Percentiles rank a stretch among this genome's conserved stretches.
Evolutionary conservation across 306 rosid genomes (phyloP).

Genomic region (Erythrophleum fordii): DNA sequence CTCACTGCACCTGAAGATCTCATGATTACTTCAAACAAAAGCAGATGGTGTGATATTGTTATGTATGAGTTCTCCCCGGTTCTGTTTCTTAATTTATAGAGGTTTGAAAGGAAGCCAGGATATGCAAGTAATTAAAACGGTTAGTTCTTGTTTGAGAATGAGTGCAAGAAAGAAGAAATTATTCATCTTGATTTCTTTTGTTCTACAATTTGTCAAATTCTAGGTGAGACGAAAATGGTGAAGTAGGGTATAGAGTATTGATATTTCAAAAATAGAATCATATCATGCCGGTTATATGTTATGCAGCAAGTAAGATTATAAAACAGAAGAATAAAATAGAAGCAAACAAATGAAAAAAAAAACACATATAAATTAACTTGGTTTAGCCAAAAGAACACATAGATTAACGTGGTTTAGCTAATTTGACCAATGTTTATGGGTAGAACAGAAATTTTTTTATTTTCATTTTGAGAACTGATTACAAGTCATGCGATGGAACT

Average conservation of each 20-base stretch:
- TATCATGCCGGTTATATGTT: neutral
- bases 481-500: too few relatives aligned
- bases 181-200: conserved; percentile 5
- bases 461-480: too few relatives aligned
- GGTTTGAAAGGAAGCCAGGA: conserved; percentile 23
- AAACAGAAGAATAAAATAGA: too few relatives aligned
- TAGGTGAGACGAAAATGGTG: neutral
- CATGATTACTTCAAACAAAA: conserved; percentile 35
- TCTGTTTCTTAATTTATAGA: conserved; percentile 41
- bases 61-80: neutral
- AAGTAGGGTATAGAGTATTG: neutral
- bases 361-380: too few relatives aligned
- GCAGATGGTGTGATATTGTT: neutral
- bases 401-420: too few relatives aligned
- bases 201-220: conserved; percentile 18
- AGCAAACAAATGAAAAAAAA: too few relatives aligned
- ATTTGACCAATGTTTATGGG: too few relatives aligned
- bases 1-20: conserved; percentile 26
- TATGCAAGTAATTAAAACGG: conserved; percentile 27
- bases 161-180: conserved; percentile 47
- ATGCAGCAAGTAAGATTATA: too few relatives aligned
- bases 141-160: conserved; percentile 9
- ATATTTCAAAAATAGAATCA: neutral
- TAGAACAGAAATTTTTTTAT: too few relatives aligned
- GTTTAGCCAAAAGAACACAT: too few relatives aligned